Conservation (phyloP, 2,329 filamentous ascomycete genomes). For the Aspergillus nomiae region DNA sequence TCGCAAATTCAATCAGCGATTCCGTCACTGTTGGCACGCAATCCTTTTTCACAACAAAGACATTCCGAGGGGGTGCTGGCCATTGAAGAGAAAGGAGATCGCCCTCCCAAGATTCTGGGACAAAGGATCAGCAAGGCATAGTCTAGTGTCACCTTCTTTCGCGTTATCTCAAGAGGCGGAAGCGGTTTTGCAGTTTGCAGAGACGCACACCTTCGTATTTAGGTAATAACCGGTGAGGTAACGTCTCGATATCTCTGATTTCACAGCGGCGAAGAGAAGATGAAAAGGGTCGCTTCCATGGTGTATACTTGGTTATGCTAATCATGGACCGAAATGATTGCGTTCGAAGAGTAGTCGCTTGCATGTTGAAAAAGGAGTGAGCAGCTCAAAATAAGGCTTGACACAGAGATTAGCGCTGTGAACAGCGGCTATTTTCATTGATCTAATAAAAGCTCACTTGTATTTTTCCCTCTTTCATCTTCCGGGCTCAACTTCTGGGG, state of each 20-base stretch:
- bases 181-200: slow-evolving; percentile 3
- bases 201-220: slow-evolving; percentile 61
- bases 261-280: slow-evolving; percentile 42
- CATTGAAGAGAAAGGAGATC: slow-evolving; percentile 68
- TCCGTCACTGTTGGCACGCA: slow-evolving; percentile 57
- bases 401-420: not conserved
- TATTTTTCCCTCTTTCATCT: not conserved
- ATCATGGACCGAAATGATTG: slow-evolving; percentile 13
- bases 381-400: not conserved
- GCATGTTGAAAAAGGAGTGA: slow-evolving; percentile 20
- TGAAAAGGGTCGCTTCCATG: slow-evolving; percentile 42
- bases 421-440: not conserved
- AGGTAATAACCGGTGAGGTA: slow-evolving; percentile 59
- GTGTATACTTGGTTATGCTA: slow-evolving; percentile 3
- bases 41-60: slow-evolving; percentile 70
- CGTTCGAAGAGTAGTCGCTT: slow-evolving; percentile 17
- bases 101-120: slow-evolving; percentile 56
- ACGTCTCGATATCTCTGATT: slow-evolving; percentile 47
- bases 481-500: not conserved
- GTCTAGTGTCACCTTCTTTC: not conserved
- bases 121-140: slow-evolving; percentile 1
- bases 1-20: slow-evolving; percentile 60
- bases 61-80: slow-evolving; percentile 68
- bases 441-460: not conserved
- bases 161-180: not conserved